These are phyloP conservation scores for Fusarium compactum DNA, from an alignment of 2,329 filamentous ascomycete species.

Conservation along the genomic window DNA sequence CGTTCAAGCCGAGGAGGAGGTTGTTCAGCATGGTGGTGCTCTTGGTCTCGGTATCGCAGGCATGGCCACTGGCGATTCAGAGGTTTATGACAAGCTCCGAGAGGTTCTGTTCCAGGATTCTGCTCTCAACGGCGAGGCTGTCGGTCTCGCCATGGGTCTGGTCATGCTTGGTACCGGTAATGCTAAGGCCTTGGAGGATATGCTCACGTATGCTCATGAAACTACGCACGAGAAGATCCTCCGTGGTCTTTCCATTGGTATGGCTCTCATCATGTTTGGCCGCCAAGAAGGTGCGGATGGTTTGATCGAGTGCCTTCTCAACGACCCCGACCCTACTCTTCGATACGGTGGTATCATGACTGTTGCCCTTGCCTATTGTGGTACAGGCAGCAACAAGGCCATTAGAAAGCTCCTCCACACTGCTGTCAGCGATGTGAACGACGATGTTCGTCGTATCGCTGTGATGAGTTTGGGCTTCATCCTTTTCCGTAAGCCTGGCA, in stretches of 20 bases:
- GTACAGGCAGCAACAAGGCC: constrained; percentile 97
- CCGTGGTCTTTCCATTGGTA: constrained; percentile 92
- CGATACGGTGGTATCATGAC: constrained; percentile 99
- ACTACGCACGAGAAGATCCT: constrained; percentile 99
- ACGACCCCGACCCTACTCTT: constrained; percentile 92
- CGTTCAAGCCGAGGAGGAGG: constrained; percentile 82
- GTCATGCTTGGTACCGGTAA: constrained; percentile 99
- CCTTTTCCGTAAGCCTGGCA: constrained; percentile 96
- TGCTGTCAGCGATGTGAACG: constrained; percentile 97
- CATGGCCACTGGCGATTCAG: constrained; percentile 93
- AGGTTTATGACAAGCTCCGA: constrained; percentile 92
- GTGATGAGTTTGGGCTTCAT: constrained; percentile 99
- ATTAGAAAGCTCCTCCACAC: constrained; percentile 95
- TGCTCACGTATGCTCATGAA: constrained; percentile 98
- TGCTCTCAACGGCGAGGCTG: constrained; percentile 95
- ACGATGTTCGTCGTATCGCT: constrained; percentile 94
- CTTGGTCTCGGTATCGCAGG: constrained; percentile 95
- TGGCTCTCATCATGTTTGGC: constrained; percentile 98
- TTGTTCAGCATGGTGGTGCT: constrained; percentile 96
- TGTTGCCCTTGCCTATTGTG: constrained; percentile 97
- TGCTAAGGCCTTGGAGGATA: constrained; percentile 90
- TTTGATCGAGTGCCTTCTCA: constrained; percentile 91
- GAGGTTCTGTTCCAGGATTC: constrained; percentile 92
- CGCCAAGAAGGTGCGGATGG: constrained; percentile 95
- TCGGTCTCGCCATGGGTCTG: constrained; percentile 94